Conservation (phyloP, 768 basidiomycete species). For the Cyclocybe cylindracea region DNA sequence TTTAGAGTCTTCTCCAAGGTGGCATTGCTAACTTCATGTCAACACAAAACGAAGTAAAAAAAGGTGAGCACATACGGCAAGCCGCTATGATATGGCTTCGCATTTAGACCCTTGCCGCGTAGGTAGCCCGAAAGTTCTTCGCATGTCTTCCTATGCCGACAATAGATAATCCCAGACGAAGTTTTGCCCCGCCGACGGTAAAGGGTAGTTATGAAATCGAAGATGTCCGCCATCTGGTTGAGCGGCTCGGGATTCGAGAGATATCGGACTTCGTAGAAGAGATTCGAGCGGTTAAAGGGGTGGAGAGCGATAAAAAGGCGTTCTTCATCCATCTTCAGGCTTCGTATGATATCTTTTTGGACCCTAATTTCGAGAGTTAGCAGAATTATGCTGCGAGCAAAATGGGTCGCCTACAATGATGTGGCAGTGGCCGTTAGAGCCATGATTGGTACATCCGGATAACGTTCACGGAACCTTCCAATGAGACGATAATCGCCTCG, state of each 20-base stretch:
- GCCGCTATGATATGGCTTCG: constrained; percentile 76
- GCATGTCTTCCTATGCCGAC: constrained; percentile 66
- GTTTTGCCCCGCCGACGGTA: constrained; percentile 58
- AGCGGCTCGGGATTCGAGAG: constrained; percentile 49
- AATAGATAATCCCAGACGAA: constrained; percentile 79
- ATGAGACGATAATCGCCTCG: constrained; percentile 72
- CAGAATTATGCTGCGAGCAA: background rate
- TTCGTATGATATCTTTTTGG: constrained; percentile 70
- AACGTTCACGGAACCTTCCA: constrained; percentile 68
- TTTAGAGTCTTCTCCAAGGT: constrained; percentile 63
- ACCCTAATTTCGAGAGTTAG: constrained; percentile 47
- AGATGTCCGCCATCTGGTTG: constrained; percentile 64
- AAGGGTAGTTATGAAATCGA: constrained; percentile 64
- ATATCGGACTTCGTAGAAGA: constrained; percentile 85
- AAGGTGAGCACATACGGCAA: constrained; percentile 42
- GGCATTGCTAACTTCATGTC: constrained; percentile 32
- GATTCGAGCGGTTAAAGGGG: constrained; percentile 79
- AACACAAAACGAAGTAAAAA: background rate
- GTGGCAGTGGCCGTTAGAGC: constrained; percentile 87
- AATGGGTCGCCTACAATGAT: constrained; percentile 45
- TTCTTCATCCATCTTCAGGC: constrained; percentile 57
- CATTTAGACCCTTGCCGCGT: constrained; percentile 64
- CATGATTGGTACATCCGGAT: constrained; percentile 78
- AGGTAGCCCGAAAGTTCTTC: constrained; percentile 67
- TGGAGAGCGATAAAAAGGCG: constrained; percentile 66